phyloP scores from a whole-genome alignment of 306 rosid genomes.

The Pueraria montana region DNA sequence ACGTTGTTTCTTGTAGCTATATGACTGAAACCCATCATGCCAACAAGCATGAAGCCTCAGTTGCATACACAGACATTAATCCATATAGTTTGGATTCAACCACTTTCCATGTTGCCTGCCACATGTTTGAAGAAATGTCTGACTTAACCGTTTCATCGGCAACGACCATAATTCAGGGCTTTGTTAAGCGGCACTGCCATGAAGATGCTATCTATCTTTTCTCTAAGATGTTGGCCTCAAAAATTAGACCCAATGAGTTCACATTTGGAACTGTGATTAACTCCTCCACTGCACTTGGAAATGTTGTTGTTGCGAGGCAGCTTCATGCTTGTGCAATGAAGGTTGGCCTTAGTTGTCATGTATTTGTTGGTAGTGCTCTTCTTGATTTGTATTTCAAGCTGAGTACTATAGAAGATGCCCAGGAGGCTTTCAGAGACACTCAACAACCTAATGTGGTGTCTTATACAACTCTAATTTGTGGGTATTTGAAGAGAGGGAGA shows the following conservation, averaged over 20 bases:
- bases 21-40: slow-evolving; percentile 47
- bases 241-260: slow-evolving; percentile 74
- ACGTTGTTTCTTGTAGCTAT: slow-evolving; percentile 47
- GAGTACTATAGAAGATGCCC: slow-evolving; percentile 68
- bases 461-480: slow-evolving; percentile 77
- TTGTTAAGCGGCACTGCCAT: slow-evolving; percentile 57
- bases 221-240: slow-evolving; percentile 66
- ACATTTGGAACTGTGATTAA: slow-evolving; percentile 80
- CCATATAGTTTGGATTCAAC: slow-evolving; percentile 7
- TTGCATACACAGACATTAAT: slow-evolving; percentile 4
- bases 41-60: slow-evolving; percentile 35
- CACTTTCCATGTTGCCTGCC: slow-evolving; percentile 58
- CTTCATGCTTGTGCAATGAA: slow-evolving; percentile 76
- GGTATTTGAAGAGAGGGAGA: slow-evolving; percentile 69
- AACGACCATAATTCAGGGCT: slow-evolving; percentile 66
- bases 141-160: slow-evolving; percentile 67
- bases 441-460: slow-evolving; percentile 81
- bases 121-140: slow-evolving; percentile 73
- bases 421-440: slow-evolving; percentile 68
- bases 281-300: slow-evolving; percentile 60
- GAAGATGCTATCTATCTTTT: slow-evolving; percentile 69
- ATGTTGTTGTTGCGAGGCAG: slow-evolving; percentile 66
- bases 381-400: slow-evolving; percentile 81
- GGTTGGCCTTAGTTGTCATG: slow-evolving; percentile 62
- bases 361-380: slow-evolving; percentile 84